These are phyloP conservation scores for Apophysomyces sp. DNA, from an alignment of 371 early-diverging fungal genomes.

Conservation along the genomic window DNA sequence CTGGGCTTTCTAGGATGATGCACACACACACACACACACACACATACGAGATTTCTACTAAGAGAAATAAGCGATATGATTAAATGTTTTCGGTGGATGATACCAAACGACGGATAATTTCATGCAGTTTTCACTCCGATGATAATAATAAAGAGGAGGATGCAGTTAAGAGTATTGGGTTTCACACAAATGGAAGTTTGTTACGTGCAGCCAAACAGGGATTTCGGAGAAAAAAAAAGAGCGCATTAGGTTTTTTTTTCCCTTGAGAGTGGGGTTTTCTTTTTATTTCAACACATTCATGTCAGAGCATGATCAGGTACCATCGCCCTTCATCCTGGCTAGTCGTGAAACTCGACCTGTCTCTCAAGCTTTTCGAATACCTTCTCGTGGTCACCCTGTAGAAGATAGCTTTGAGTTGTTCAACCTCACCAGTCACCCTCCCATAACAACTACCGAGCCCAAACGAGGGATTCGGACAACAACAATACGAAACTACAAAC, in stretches of 20 bases:
- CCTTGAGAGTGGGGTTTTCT: neutral
- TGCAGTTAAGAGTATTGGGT: neutral
- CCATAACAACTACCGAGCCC: neutral
- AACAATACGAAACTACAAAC: slow-evolving; percentile 24
- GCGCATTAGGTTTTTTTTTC: neutral
- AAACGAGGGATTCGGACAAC: neutral
- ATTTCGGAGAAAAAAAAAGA: neutral
- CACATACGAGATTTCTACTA: too few species aligned
- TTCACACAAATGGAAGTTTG: neutral
- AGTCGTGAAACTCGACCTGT: neutral
- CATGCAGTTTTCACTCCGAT: too few species aligned
- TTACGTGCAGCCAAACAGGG: neutral
- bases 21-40: too few species aligned
- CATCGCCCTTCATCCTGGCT: neutral
- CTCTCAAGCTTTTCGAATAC: neutral
- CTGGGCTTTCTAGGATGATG: too few species aligned
- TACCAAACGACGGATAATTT: too few species aligned
- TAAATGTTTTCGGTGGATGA: too few species aligned
- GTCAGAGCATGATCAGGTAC: neutral
- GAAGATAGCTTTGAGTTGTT: slow-evolving; percentile 9
- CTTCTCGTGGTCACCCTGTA: neutral
- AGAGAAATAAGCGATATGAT: too few species aligned
- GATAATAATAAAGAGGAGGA: too few species aligned
- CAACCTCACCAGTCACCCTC: slow-evolving; percentile 2
- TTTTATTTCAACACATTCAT: neutral